Evolutionary conservation across 1,284 basidiomycete species (phyloP).

Genomic region (Fistulinella staudtii): DNA sequence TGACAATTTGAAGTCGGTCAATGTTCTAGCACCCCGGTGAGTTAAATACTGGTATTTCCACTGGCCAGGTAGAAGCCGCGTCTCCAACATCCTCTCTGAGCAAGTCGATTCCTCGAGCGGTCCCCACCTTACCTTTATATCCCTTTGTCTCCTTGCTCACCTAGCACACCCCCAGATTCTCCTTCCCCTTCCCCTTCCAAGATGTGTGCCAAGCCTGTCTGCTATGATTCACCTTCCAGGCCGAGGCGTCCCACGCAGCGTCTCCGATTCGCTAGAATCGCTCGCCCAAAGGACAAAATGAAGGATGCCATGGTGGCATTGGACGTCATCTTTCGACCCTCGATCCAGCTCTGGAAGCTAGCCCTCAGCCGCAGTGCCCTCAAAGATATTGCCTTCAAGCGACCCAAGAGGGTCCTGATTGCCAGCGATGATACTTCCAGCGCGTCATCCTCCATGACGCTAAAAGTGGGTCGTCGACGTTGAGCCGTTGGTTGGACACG

Average conservation of each 20-base stretch:
- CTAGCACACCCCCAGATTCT: neutral
- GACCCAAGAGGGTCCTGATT: constrained; percentile 4
- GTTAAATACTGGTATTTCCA: constrained; percentile 25
- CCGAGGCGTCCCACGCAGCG: constrained; percentile 8
- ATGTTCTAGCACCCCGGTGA: constrained; percentile 9
- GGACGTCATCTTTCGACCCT: constrained; percentile 22
- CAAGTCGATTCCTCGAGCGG: constrained; percentile 4
- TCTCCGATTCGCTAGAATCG: constrained; percentile 12
- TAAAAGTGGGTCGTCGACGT: constrained; percentile 15
- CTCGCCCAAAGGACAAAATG: constrained; percentile 11
- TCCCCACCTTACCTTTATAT: neutral
- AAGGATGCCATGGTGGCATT: constrained; percentile 17
- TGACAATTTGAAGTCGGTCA: constrained; percentile 1
- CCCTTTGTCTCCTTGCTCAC: neutral
- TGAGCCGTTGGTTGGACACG: neutral
- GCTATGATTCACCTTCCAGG: constrained; percentile 9
- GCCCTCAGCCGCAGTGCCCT: constrained; percentile 5
- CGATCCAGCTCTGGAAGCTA: constrained; percentile 23
- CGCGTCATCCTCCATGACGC: constrained; percentile 6
- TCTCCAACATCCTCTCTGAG: neutral
- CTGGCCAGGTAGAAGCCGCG: neutral
- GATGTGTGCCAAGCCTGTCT: constrained; percentile 15
- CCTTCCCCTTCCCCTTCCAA: neutral
- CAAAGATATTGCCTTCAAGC: constrained; percentile 1
- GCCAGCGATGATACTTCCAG: constrained; percentile 8